Conservation (phyloP, 2,329 filamentous ascomycete species). For the Ilyonectria robusta region DNA sequence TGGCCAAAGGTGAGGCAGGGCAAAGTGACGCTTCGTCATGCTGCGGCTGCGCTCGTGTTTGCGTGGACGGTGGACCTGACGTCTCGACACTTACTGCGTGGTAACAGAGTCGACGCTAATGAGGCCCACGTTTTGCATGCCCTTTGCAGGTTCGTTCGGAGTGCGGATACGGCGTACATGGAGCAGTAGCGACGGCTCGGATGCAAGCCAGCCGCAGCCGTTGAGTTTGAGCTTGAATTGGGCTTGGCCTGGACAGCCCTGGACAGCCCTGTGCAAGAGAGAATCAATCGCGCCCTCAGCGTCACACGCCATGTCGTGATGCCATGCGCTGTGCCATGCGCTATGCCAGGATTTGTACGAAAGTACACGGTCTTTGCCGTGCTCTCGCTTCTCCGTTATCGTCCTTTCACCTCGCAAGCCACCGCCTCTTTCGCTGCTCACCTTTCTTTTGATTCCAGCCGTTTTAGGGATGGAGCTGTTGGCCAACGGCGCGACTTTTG, state of each 20-base stretch:
- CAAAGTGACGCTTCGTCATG: background rate
- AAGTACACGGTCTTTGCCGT: background rate
- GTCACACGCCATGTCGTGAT: background rate
- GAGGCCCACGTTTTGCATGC: constrained; percentile 21
- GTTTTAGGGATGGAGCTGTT: constrained; percentile 6
- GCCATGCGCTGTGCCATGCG: background rate
- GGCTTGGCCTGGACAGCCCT: background rate
- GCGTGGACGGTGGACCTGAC: background rate
- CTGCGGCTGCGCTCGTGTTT: background rate
- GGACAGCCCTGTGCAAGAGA: too few relatives aligned
- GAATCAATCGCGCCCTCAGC: background rate
- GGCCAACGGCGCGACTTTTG: constrained; percentile 2
- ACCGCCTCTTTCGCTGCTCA: background rate
- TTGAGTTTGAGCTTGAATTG: constrained; percentile 9
- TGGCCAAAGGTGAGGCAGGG: background rate
- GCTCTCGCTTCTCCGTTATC: background rate
- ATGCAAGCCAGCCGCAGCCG: constrained; percentile 34
- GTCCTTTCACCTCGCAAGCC: background rate
- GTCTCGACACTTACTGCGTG: background rate
- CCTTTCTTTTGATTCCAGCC: constrained; percentile 21
- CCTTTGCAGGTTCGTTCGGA: background rate
- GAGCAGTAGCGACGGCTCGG: constrained; percentile 37
- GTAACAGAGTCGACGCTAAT: background rate
- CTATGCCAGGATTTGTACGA: background rate
- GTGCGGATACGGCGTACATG: constrained; percentile 35